Conservation (phyloP, 1,139 yeast species). For the Debaryomyces udenii region DNA sequence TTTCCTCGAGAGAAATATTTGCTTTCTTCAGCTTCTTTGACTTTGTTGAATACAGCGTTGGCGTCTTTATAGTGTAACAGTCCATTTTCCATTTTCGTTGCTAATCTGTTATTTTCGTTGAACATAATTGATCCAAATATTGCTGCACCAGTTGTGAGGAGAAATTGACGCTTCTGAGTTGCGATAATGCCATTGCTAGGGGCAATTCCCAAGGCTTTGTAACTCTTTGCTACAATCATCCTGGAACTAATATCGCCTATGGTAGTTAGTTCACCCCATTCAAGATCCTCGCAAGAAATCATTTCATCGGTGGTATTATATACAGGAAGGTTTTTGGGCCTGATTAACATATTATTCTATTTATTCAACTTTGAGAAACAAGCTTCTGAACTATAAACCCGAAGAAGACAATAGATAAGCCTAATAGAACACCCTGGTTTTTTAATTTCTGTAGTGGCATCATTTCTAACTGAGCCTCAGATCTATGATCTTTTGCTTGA, state of each 20-base stretch:
- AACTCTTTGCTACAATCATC: neutral
- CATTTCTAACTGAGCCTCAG: slow-evolving; percentile 13
- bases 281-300: no score
- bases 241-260: no score
- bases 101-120: slow-evolving; percentile 54
- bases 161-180: slow-evolving; percentile 14
- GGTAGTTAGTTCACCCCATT: no score
- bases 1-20: slow-evolving; percentile 41
- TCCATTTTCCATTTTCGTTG: slow-evolving; percentile 61
- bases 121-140: slow-evolving; percentile 37
- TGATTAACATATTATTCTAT: no score
- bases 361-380: neutral
- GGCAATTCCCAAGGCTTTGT: neutral
- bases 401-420: slow-evolving; percentile 6
- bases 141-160: slow-evolving; percentile 16
- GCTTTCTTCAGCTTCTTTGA: slow-evolving; percentile 24
- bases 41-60: slow-evolving; percentile 34
- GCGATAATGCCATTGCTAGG: neutral
- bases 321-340: neutral
- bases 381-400: slow-evolving; percentile 7
- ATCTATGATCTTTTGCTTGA: neutral
- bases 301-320: neutral
- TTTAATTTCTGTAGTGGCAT: slow-evolving; percentile 16
- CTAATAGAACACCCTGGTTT: slow-evolving; percentile 13
- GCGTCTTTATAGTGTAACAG: slow-evolving; percentile 48